These are phyloP conservation scores for Aquilaria sinensis DNA, from an alignment of 345 rosid species.

Conservation along the genomic window DNA sequence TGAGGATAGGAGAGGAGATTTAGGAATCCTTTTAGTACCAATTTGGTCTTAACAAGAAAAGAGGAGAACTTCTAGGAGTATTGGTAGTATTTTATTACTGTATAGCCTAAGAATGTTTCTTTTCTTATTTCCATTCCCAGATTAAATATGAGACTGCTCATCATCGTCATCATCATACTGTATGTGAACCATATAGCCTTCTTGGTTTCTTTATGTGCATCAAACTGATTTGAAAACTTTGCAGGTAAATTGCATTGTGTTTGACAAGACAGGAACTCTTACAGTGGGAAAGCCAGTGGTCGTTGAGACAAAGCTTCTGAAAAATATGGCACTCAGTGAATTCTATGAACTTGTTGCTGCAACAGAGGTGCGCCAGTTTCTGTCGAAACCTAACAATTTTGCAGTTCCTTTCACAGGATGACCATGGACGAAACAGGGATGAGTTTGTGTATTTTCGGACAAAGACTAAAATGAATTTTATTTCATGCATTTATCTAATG, in stretches of 20 bases:
- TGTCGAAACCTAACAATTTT: background rate
- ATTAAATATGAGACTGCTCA: no score
- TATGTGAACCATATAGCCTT: background rate
- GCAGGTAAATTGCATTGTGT: constrained; percentile 84
- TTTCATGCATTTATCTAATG: background rate
- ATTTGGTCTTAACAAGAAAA: no score
- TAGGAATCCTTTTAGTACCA: no score
- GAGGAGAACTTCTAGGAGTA: no score
- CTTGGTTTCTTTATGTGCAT: background rate
- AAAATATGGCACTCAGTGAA: constrained; percentile 60
- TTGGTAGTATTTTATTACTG: no score
- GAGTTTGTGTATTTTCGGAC: background rate
- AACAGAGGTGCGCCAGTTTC: constrained; percentile 52
- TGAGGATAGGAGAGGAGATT: no score
- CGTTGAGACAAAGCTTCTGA: constrained; percentile 62
- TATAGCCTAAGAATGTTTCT: no score
- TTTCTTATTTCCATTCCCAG: no score
- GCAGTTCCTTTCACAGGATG: background rate
- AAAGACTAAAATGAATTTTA: background rate
- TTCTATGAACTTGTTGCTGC: constrained; percentile 82
- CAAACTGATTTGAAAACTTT: constrained; percentile 3
- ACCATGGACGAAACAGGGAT: background rate
- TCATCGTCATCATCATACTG: no score
- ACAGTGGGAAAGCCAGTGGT: constrained; percentile 89
- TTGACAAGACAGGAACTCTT: constrained; percentile 98